Evolutionary conservation across 345 rosid species (phyloP).

Genomic region (Cardamine chenopodiifolia): DNA sequence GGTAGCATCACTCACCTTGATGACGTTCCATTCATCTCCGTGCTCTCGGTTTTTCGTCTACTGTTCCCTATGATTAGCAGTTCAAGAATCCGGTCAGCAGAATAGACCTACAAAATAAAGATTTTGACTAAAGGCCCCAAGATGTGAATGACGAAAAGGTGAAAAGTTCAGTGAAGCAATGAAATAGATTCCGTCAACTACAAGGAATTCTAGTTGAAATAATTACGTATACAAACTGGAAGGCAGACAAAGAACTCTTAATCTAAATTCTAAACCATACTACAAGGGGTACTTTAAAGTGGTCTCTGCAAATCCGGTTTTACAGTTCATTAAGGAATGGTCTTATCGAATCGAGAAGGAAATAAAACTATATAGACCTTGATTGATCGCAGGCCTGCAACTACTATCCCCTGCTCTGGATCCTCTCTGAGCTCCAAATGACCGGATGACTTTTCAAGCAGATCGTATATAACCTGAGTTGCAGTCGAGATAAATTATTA

Average conservation of each 20-base stretch:
- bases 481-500: not conserved
- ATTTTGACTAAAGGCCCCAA: slow-evolving; percentile 14
- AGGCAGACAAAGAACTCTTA: not conserved
- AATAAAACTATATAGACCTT: slow-evolving; percentile 58
- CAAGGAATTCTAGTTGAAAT: not conserved
- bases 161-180: not conserved
- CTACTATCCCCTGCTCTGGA: slow-evolving; percentile 88
- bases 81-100: slow-evolving; percentile 92
- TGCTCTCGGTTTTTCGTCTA: slow-evolving; percentile 91
- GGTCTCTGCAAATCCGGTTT: not conserved
- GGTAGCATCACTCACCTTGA: slow-evolving; percentile 60
- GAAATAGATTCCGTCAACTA: not conserved
- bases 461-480: slow-evolving; percentile 86
- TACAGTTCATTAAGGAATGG: not conserved
- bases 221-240: not conserved
- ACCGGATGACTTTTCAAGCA: slow-evolving; percentile 89
- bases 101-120: slow-evolving; percentile 61
- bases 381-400: slow-evolving; percentile 82
- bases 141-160: not conserved
- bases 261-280: not conserved
- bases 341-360: not conserved
- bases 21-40: slow-evolving; percentile 88
- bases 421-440: slow-evolving; percentile 97
- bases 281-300: not conserved
- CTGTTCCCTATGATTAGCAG: slow-evolving; percentile 89